These are phyloP conservation scores for Escovopsis sp. DNA, from an alignment of 2,329 filamentous ascomycete species.

Conservation along the genomic window DNA sequence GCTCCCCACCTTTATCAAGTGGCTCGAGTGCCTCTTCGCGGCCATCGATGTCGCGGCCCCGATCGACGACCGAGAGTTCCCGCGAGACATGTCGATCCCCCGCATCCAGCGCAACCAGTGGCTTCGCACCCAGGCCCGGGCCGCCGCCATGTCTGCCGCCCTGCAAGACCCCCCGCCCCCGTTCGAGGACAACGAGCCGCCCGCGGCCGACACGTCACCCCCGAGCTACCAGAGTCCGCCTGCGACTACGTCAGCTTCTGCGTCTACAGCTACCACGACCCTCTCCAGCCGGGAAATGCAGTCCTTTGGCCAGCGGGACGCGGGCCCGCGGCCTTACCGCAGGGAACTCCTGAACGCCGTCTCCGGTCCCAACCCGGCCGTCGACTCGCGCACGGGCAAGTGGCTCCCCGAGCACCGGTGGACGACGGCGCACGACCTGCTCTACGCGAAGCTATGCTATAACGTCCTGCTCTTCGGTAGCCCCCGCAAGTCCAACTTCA, in stretches of 20 bases:
- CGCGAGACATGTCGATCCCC: constrained; percentile 45
- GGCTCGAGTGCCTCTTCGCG: constrained; percentile 55
- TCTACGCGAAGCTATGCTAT: constrained; percentile 45
- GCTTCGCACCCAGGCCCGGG: constrained; percentile 24
- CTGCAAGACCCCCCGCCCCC: not conserved
- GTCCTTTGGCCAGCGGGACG: constrained; percentile 4
- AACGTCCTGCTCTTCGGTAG: constrained; percentile 40
- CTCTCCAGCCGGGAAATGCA: constrained; percentile 4
- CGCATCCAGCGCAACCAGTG: constrained; percentile 38
- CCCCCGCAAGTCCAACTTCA: constrained; percentile 41
- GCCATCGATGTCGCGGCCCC: constrained; percentile 57
- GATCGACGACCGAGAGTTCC: constrained; percentile 54
- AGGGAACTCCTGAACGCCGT: constrained; percentile 28
- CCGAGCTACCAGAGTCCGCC: constrained; percentile 4
- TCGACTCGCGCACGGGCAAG: constrained; percentile 35
- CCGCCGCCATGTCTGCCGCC: constrained; percentile 5
- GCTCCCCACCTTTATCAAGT: constrained; percentile 49
- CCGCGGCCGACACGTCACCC: not conserved
- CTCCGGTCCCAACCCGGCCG: constrained; percentile 28
- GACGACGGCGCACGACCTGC: constrained; percentile 39
- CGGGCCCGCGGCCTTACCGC: constrained; percentile 13
- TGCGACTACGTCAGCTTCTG: constrained; percentile 3
- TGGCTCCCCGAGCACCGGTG: constrained; percentile 41
- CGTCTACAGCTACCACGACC: not conserved
- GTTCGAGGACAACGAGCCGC: not conserved